Evolutionary conservation across 352 stramenopile species (phyloP).

Genomic region (Globisporangium acanthophoron): DNA sequence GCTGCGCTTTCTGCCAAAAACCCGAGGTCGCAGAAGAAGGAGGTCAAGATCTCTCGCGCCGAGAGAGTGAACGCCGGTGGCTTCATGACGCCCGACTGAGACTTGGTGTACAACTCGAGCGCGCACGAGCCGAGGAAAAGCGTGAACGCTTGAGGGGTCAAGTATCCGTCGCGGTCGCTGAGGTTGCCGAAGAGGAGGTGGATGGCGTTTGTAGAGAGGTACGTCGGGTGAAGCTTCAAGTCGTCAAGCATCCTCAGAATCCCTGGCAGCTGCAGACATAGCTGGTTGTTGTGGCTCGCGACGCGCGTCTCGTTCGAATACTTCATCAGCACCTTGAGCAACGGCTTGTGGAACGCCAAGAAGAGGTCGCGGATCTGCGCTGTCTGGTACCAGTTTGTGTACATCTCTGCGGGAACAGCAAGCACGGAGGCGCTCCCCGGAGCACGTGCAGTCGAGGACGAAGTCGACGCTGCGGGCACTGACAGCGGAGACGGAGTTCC

Average conservation of each 20-base stretch:
- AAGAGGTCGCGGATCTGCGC: slow-evolving; percentile 64
- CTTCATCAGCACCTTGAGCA: slow-evolving; percentile 48
- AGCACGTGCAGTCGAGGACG: neutral
- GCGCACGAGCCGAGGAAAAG: slow-evolving; percentile 58
- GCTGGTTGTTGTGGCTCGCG: slow-evolving; percentile 33
- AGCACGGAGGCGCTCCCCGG: neutral
- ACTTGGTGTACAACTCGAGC: slow-evolving; percentile 47
- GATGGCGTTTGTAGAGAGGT: slow-evolving; percentile 48
- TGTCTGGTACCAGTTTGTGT: slow-evolving; percentile 43
- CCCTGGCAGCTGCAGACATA: slow-evolving; percentile 31
- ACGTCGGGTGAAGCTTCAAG: slow-evolving; percentile 49
- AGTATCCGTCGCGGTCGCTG: slow-evolving; percentile 24
- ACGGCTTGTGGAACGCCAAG: slow-evolving; percentile 37
- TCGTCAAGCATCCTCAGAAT: slow-evolving; percentile 52
- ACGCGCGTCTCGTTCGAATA: slow-evolving; percentile 47
- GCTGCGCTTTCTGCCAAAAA: slow-evolving; percentile 43
- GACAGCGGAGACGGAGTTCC: neutral
- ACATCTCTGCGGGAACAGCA: slow-evolving; percentile 14
- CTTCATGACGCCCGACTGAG: slow-evolving; percentile 1
- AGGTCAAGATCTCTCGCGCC: slow-evolving; percentile 55
- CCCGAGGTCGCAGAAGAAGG: slow-evolving; percentile 61
- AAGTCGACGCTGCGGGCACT: neutral
- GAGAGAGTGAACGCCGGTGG: slow-evolving; percentile 34
- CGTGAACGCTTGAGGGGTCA: slow-evolving; percentile 42
- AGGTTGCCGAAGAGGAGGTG: slow-evolving; percentile 38